Evolutionary conservation across 768 basidiomycete genomes (phyloP).

Genomic region (Inosperma sp.): DNA sequence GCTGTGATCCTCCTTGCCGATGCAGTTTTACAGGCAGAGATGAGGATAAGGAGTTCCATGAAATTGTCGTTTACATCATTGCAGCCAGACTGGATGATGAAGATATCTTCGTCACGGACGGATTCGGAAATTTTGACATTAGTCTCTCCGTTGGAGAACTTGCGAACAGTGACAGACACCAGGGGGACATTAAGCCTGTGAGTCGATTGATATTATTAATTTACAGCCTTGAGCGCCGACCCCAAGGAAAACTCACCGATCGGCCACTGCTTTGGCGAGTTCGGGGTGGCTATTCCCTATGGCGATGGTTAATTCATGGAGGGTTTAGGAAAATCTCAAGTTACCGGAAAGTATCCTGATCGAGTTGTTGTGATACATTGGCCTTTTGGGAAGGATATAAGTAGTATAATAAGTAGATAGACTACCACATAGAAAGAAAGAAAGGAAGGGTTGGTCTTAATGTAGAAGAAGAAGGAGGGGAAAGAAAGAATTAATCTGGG

Average conservation of each 20-base stretch:
- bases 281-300: slow-evolving; percentile 97
- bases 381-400: slow-evolving; percentile 16
- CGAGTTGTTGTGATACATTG: slow-evolving; percentile 79
- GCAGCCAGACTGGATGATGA: slow-evolving; percentile 93
- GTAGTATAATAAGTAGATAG: slow-evolving; percentile 24
- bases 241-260: slow-evolving; percentile 70
- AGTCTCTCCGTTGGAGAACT: slow-evolving; percentile 94
- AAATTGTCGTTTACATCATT: slow-evolving; percentile 91
- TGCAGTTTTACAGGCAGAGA: slow-evolving; percentile 96
- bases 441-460: neutral
- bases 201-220: slow-evolving; percentile 39
- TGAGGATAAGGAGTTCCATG: slow-evolving; percentile 98
- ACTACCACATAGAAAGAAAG: slow-evolving; percentile 37
- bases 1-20: slow-evolving; percentile 95
- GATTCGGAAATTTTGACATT: slow-evolving; percentile 94
- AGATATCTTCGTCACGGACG: slow-evolving; percentile 96
- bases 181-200: slow-evolving; percentile 85
- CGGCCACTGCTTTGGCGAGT: slow-evolving; percentile 91
- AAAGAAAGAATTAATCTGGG: slow-evolving; percentile 40
- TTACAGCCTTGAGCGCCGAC: slow-evolving; percentile 38
- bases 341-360: slow-evolving; percentile 70
- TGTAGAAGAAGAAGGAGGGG: slow-evolving; percentile 18
- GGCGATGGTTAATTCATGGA: slow-evolving; percentile 17
- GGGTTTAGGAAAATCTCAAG: slow-evolving; percentile 20
- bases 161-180: slow-evolving; percentile 78